phyloP scores from a whole-genome alignment of 805 yeast species.

The Yarrowia sp. region DNA sequence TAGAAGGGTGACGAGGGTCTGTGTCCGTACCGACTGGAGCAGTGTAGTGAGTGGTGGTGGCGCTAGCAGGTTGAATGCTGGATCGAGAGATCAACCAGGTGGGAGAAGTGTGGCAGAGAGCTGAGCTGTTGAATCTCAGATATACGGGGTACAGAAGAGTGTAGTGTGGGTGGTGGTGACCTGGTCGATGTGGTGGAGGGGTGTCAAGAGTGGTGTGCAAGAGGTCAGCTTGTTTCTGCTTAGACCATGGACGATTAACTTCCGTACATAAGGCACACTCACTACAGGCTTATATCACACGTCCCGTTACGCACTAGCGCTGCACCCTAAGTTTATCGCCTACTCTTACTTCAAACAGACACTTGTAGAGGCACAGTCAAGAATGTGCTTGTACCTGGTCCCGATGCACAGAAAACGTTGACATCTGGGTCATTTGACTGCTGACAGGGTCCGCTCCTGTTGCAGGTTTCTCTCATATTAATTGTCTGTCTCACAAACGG shows the following conservation, averaged over 20 bases:
- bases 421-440: too few species aligned
- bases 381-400: too few species aligned
- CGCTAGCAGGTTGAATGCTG: not conserved
- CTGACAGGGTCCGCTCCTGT: too few species aligned
- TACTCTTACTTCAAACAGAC: slow-evolving; percentile 21
- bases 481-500: not conserved
- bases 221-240: not conserved
- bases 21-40: not conserved
- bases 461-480: not conserved
- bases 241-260: not conserved
- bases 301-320: not conserved
- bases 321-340: slow-evolving; percentile 23
- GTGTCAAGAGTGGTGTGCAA: not conserved
- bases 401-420: too few species aligned
- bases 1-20: not conserved
- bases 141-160: not conserved
- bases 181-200: not conserved
- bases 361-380: too few species aligned
- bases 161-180: not conserved
- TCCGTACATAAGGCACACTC: not conserved
- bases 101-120: too few species aligned
- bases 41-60: not conserved
- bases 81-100: not conserved
- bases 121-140: slow-evolving; percentile 5
- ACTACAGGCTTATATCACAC: slow-evolving; percentile 6